A percentile compares a stretch with the other conserved stretches of the same genome.
Conservation (phyloP, 2,329 filamentous ascomycete genomes). For the Amphichorda felina region DNA sequence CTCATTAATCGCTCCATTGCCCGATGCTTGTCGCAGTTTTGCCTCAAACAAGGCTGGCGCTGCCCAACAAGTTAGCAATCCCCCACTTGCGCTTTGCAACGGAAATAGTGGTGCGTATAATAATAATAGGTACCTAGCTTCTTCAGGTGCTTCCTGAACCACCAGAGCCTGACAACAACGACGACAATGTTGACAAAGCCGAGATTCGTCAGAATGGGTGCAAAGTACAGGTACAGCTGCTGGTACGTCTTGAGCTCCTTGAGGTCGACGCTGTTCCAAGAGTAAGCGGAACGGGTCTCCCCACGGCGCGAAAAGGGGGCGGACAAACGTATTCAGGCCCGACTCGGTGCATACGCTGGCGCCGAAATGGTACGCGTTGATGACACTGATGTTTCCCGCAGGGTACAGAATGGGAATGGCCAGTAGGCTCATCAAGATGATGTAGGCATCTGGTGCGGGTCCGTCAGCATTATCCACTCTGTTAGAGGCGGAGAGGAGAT, state of each 20-base stretch:
- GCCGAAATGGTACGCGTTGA: slow-evolving; percentile 38
- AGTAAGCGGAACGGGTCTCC: slow-evolving; percentile 1
- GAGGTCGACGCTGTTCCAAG: slow-evolving; percentile 28
- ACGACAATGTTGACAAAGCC: slow-evolving; percentile 37
- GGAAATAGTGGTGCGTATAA: no score
- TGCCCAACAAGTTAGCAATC: no score
- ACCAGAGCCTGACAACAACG: slow-evolving; percentile 31
- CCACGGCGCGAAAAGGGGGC: no score
- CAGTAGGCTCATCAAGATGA: slow-evolving; percentile 5
- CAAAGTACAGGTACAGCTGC: slow-evolving; percentile 36
- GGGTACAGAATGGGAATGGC: slow-evolving; percentile 4
- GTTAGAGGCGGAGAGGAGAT: not conserved
- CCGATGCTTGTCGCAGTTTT: no score
- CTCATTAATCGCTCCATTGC: no score
- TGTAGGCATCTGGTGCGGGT: slow-evolving; percentile 5
- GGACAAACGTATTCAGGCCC: slow-evolving; percentile 33
- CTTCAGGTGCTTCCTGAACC: slow-evolving; percentile 34
- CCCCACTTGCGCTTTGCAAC: no score
- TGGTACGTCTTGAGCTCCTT: slow-evolving; percentile 36
- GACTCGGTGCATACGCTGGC: slow-evolving; percentile 36
- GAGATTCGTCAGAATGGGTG: slow-evolving; percentile 34
- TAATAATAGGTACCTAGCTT: slow-evolving; percentile 21
- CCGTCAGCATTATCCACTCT: not conserved
- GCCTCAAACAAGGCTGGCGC: no score
- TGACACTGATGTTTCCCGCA: slow-evolving; percentile 9